A percentile compares a stretch with the other conserved stretches of the same genome.
These are phyloP conservation scores for Pinus albicaulis DNA, from an alignment of 75 land plant genomes.

Conservation along the genomic window DNA sequence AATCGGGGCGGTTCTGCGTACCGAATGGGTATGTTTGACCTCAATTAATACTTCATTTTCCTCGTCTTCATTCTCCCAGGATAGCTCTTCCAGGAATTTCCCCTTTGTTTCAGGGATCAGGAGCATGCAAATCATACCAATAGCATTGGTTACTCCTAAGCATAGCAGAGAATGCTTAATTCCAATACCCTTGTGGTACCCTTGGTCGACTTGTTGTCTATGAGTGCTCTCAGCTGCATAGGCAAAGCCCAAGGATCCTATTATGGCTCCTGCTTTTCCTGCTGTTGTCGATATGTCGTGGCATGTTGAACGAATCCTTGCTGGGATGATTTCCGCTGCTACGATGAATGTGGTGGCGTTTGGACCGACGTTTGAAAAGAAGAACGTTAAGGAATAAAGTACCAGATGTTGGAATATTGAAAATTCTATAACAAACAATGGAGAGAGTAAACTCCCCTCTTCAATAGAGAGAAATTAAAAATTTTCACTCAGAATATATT, in stretches of 20 bases:
- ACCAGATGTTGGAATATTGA: too few relatives aligned
- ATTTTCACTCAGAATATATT: too few relatives aligned
- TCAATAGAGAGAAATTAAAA: too few relatives aligned
- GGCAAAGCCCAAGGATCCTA: constrained; percentile 30
- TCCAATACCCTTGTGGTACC: not conserved
- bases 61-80: too few relatives aligned
- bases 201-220: not conserved
- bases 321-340: constrained; percentile 38
- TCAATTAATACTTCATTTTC: too few relatives aligned
- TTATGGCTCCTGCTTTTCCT: constrained; percentile 28
- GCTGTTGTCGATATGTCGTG: constrained; percentile 18
- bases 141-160: too few relatives aligned
- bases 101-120: too few relatives aligned
- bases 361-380: constrained; percentile 37
- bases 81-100: too few relatives aligned
- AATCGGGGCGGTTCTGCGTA: constrained; percentile 20
- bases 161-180: not conserved
- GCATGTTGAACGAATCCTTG: constrained; percentile 52
- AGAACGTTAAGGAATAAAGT: constrained; percentile 23
- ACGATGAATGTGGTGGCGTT: constrained; percentile 42
- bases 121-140: too few relatives aligned
- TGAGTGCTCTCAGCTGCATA: constrained; percentile 25
- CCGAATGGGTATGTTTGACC: too few relatives aligned
- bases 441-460: too few relatives aligned
- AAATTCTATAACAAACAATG: constrained; percentile 8